phyloP scores from a whole-genome alignment of 148 eudicot genomes.

The Silene uniflora region DNA sequence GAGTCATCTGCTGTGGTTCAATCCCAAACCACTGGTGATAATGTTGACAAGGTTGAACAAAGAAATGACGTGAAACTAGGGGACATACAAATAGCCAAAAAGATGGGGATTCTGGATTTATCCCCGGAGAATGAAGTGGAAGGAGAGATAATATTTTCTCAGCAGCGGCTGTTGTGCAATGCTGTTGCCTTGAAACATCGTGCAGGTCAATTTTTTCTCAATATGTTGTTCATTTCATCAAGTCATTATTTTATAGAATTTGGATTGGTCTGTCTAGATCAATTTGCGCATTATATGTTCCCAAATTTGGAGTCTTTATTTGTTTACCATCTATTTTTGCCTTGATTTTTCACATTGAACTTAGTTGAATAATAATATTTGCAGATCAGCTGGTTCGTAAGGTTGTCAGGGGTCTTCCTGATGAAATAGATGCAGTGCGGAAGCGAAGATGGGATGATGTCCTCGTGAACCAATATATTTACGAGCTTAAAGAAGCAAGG shows the following conservation, averaged over 20 bases:
- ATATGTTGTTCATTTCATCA: background rate
- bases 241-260: background rate
- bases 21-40: constrained; percentile 34
- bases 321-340: background rate
- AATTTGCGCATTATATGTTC: background rate
- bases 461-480: constrained; percentile 64
- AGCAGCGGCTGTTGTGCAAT: constrained; percentile 53
- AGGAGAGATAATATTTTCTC: constrained; percentile 81
- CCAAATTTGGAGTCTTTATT: background rate
- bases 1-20: constrained; percentile 28
- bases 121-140: constrained; percentile 77
- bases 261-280: background rate
- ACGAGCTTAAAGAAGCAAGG: constrained; percentile 80
- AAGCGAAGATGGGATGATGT: constrained; percentile 86
- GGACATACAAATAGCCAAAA: constrained; percentile 41
- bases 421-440: constrained; percentile 56
- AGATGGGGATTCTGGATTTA: constrained; percentile 40
- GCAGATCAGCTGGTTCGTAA: constrained; percentile 72
- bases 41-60: constrained; percentile 28
- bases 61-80: constrained; percentile 31
- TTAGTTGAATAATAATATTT: constrained; percentile 16
- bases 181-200: constrained; percentile 50
- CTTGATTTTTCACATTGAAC: background rate
- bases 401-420: constrained; percentile 62
- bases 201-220: constrained; percentile 49